Evolutionary conservation across 2,329 filamentous ascomycete genomes (phyloP), one percentile per base, ranked within the genome.

Genomic region (Pyrenochaeta sp.): DNA sequence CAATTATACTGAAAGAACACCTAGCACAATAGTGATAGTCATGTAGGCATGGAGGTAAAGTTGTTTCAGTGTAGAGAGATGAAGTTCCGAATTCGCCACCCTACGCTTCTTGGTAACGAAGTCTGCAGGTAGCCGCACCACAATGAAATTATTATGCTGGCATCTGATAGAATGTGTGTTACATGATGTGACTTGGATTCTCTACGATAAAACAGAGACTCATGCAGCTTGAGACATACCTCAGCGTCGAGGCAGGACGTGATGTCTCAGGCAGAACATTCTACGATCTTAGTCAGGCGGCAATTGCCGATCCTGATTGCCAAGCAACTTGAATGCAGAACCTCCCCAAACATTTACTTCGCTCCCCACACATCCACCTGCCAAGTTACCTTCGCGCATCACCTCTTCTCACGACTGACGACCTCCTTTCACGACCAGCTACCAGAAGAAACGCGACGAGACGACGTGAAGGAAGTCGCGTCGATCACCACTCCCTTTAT

Each of bases 401-500:
- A 47, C 56, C 42, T 32, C 44, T 56, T 58, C 54, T 63, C 30
- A 59, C 64, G 56, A 52, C 57, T 43, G 48, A 55, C 52, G 49
- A 55, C 25, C 46, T 25, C 27, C 56, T 61, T 58, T 64, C 54
- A 59, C 58, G 54, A 52, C 37, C 49, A 47, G 55, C n/a, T 43
- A 24, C 36, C 7, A 25, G 52, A 58, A 34, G 52, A 44, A 57
- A 60, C 57, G 65, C 65, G 60, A 62, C 54, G 62, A 42, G 22
- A 36, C 24, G 50, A 57, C 58, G 63, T 58, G 54, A 59, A 51
- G 50, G 48, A 58, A 62, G 64, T 65, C 69, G 70, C 72, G 56
- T 60, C 54, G 39, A 27, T 57, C 64, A 58, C 67, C 61, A 66
- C 64, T 59, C 53, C 59, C 70, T 68, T 62, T 66, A 53, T 66